phyloP scores from a whole-genome alignment of 2,329 filamentous ascomycete genomes.

The Lachnum nothofagi region DNA sequence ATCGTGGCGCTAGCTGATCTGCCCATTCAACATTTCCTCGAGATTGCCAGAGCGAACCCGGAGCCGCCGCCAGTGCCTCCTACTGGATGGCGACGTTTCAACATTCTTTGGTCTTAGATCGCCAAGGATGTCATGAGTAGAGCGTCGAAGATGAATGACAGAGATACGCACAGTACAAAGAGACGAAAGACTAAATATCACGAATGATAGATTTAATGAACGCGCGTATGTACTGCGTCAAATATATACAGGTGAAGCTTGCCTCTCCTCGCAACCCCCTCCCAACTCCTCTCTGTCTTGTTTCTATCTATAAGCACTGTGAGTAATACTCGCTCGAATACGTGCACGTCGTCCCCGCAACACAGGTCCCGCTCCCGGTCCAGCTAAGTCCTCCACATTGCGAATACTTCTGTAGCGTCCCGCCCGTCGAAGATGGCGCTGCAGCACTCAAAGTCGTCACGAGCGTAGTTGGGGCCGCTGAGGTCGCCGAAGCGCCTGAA shows the following conservation, averaged over 20 bases:
- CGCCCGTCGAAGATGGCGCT: conserved; percentile 1
- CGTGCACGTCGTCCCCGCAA: conserved; percentile 23
- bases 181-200: no score
- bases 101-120: conserved; percentile 27
- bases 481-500: neutral
- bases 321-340: conserved; percentile 24
- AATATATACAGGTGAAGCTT: neutral
- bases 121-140: no score
- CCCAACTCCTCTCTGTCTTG: neutral
- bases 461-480: neutral
- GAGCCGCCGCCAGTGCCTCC: conserved; percentile 16
- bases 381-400: conserved; percentile 27
- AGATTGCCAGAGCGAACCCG: conserved; percentile 31
- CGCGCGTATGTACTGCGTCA: no score
- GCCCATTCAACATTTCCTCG: conserved; percentile 36
- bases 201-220: no score
- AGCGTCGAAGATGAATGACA: no score
- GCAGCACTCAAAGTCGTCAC: neutral
- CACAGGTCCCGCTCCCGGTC: conserved; percentile 25
- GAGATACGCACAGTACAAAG: no score
- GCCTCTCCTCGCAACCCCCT: neutral
- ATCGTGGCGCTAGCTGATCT: conserved; percentile 36
- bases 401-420: conserved; percentile 15
- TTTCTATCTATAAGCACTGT: conserved; percentile 21
- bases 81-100: conserved; percentile 21